phyloP scores from a whole-genome alignment of 2,329 filamentous ascomycete species.

The Fusarium temperatum region DNA sequence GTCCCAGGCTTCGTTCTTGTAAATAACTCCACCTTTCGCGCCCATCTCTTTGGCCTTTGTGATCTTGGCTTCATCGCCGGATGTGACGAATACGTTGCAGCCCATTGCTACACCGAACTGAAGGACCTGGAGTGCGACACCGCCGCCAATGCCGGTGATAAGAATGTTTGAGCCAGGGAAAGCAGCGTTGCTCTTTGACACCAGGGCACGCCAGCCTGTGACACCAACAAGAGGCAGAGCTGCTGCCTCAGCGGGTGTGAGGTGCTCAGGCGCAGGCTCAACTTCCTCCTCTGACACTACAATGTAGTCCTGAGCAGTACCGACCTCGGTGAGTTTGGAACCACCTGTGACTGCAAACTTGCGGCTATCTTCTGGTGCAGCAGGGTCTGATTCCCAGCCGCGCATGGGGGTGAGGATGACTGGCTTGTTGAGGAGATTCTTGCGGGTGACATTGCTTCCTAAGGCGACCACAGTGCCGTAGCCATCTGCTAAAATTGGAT shows the following conservation, averaged over 20 bases:
- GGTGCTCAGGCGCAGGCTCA: constrained; percentile 77
- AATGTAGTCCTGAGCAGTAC: constrained; percentile 79
- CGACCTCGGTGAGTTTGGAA: constrained; percentile 67
- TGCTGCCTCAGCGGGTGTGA: constrained; percentile 78
- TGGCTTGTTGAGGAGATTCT: constrained; percentile 64
- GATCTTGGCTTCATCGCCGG: constrained; percentile 79
- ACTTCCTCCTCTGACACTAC: constrained; percentile 76
- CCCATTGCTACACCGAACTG: constrained; percentile 81
- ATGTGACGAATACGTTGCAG: constrained; percentile 83
- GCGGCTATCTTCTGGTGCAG: constrained; percentile 74
- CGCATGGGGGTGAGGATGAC: constrained; percentile 82
- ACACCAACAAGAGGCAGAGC: constrained; percentile 86
- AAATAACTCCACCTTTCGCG: constrained; percentile 82
- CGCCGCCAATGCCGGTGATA: constrained; percentile 91
- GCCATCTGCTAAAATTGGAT: constrained; percentile 85
- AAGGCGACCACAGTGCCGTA: constrained; percentile 75
- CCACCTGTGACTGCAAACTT: constrained; percentile 75
- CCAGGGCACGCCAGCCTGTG: constrained; percentile 87
- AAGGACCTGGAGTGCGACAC: constrained; percentile 84
- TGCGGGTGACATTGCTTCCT: constrained; percentile 57
- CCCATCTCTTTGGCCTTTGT: constrained; percentile 75
- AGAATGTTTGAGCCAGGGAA: constrained; percentile 77
- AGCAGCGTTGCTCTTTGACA: constrained; percentile 77
- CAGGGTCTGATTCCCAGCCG: constrained; percentile 77
- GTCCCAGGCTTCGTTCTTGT: constrained; percentile 83